phyloP scores from a whole-genome alignment of 495 filamentous ascomycete genomes.

The Oidiodendron maius region DNA sequence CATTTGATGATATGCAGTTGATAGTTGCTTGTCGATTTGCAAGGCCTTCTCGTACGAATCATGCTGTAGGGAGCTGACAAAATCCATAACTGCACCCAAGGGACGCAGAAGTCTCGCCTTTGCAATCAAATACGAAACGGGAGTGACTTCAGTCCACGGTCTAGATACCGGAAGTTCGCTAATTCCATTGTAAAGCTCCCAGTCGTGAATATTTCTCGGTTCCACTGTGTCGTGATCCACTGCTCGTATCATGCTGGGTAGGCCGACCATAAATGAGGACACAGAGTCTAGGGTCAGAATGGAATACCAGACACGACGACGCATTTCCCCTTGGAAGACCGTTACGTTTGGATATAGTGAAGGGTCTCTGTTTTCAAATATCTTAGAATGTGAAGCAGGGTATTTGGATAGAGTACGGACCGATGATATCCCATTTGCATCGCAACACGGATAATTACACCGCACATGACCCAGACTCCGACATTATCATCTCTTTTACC shows the following conservation, averaged over 20 bases:
- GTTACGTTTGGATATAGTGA: slow-evolving; percentile 76
- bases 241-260: slow-evolving; percentile 24
- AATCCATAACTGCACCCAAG: slow-evolving; percentile 22
- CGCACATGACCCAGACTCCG: slow-evolving; percentile 31
- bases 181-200: slow-evolving; percentile 25
- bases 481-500: slow-evolving; percentile 18
- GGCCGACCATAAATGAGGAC: slow-evolving; percentile 29
- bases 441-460: slow-evolving; percentile 28
- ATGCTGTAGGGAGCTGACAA: slow-evolving; percentile 15
- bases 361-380: no score
- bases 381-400: slow-evolving; percentile 5
- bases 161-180: slow-evolving; percentile 24
- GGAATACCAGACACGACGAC: slow-evolving; percentile 29
- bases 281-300: slow-evolving; percentile 28
- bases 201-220: slow-evolving; percentile 28
- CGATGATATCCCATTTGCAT: slow-evolving; percentile 37
- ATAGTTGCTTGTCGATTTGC: slow-evolving; percentile 50
- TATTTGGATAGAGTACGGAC: slow-evolving; percentile 21
- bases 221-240: slow-evolving; percentile 27
- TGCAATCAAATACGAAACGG: slow-evolving; percentile 24
- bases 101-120: slow-evolving; percentile 20
- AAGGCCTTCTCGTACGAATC: slow-evolving; percentile 59
- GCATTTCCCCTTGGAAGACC: slow-evolving; percentile 65
- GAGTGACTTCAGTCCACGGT: slow-evolving; percentile 23
- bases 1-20: background rate